Conservation (phyloP, 306 rosid species). For the Cyclanthera cordifolia region DNA sequence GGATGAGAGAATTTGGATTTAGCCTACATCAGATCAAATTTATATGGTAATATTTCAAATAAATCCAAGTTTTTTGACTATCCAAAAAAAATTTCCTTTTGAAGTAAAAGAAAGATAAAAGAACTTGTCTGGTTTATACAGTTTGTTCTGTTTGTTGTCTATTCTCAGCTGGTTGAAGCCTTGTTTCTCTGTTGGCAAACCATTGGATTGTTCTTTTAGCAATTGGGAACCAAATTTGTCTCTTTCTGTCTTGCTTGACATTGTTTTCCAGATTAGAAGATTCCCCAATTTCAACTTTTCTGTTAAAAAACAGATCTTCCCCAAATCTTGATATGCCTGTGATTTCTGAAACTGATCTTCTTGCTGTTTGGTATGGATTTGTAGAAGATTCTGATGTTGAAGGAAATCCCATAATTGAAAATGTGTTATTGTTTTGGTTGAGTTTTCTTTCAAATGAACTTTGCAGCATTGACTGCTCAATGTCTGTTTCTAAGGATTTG, state of each 20-base stretch:
- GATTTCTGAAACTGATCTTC: conserved; percentile 82
- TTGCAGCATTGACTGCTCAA: neutral
- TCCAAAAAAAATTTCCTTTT: neutral
- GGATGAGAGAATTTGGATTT: neutral
- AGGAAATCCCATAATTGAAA: neutral
- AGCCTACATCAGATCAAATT: neutral
- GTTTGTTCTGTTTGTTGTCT: conserved; percentile 20
- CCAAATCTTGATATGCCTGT: conserved; percentile 52
- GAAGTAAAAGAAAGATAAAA: neutral
- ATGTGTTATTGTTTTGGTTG: no score
- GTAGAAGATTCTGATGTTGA: conserved; percentile 14
- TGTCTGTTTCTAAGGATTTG: conserved; percentile 22
- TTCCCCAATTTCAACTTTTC: conserved; percentile 9
- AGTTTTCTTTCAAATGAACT: no score
- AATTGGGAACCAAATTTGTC: conserved; percentile 75
- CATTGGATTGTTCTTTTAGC: conserved; percentile 78
- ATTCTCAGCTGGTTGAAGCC: conserved; percentile 28
- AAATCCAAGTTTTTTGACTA: neutral
- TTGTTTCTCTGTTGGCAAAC: conserved; percentile 82
- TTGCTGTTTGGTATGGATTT: conserved; percentile 8
- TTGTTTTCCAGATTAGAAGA: conserved; percentile 32
- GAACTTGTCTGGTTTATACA: conserved; percentile 27
- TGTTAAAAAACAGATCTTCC: conserved; percentile 18
- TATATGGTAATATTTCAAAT: neutral
- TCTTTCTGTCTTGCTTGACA: conserved; percentile 46